Base-by-base conservation (phyloP, 225 moss, liverwort and hornwort species). In the Straminergon stramineum region DNA sequence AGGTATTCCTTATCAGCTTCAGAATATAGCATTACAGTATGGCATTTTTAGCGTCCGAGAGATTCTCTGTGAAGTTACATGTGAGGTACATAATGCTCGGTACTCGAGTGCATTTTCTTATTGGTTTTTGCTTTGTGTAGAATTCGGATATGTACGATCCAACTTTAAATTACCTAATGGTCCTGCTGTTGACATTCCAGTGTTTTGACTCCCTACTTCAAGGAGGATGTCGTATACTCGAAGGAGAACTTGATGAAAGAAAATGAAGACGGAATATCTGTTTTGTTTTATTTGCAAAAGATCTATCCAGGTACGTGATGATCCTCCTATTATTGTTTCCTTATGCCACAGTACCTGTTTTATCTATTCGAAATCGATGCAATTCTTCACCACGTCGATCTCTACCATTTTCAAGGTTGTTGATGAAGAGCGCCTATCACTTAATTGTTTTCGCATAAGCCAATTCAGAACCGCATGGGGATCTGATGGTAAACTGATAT, bases 251-350 rank as follows among this genome's bases (percentile, higher is more conserved):
- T 99, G 41, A 96, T 95, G 90, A 94, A 95, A 90, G 96, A 96
- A 75, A 99, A 97, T 80, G 99, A 99, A 93, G 99, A 99, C 35
- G 99, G 99, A 79, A 94, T 99, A 58, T 97, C 96, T 48, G 96
- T 97, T n/a, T 83, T 99, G 24, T 99, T 96, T 85, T 99, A 99
- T 86, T 89, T 99, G 28, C 97, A 99, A 55, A 97, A 99, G 84
- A 99, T 99, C 15, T 99, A 97, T 91, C 99, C 99, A 93, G 99
- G 99, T 99, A n/a, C 58, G 91, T 75, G 37, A 56, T 84, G 37
- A n/a, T 30, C 8, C 34, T 57, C 35, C 37, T 52, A 31, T 18
- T n/a, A 27, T 70, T 57, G 6, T 52, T 32, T n/a, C 16, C 14
- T 69, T 21, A 51, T 80, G 21, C 48, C 6, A 26, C 51, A 28